phyloP scores from a whole-genome alignment of 768 basidiomycete genomes.

The Kwoniella pini region DNA sequence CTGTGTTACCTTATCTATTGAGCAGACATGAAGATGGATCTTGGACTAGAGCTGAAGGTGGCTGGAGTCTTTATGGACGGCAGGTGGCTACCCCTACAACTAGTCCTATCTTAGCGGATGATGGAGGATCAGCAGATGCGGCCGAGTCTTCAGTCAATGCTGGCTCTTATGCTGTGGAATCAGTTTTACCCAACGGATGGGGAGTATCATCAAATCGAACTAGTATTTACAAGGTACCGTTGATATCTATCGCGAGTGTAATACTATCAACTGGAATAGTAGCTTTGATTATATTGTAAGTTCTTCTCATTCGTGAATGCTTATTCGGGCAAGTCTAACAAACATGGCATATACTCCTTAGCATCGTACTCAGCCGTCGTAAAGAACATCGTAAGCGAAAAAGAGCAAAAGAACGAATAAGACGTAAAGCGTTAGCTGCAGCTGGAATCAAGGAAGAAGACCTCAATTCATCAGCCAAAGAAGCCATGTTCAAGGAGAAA shows the following conservation, averaged over 20 bases:
- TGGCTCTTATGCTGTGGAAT: constrained; percentile 34
- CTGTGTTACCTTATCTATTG: constrained; percentile 32
- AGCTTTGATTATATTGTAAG: constrained; percentile 42
- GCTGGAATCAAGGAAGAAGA: constrained; percentile 36
- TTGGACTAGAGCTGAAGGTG: constrained; percentile 34
- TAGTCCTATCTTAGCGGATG: constrained; percentile 16
- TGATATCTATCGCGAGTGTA: constrained; percentile 49
- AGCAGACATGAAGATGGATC: constrained; percentile 25
- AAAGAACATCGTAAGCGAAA: constrained; percentile 45
- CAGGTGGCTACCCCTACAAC: constrained; percentile 14
- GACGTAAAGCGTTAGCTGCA: constrained; percentile 41
- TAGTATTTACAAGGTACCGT: constrained; percentile 48
- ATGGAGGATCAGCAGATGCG: constrained; percentile 4
- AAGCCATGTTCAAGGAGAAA: constrained; percentile 37
- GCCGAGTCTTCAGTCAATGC: not conserved
- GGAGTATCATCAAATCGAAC: constrained; percentile 44
- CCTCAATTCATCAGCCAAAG: constrained; percentile 17
- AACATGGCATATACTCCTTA: constrained; percentile 15
- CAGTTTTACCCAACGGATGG: constrained; percentile 49
- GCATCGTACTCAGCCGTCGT: constrained; percentile 42
- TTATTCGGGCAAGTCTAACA: not conserved
- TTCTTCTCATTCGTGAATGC: not conserved
- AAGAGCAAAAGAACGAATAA: constrained; percentile 37
- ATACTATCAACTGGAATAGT: constrained; percentile 45
- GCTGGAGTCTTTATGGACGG: constrained; percentile 44